Conservation (phyloP, 495 filamentous ascomycete genomes). For the Tuber brumale region DNA sequence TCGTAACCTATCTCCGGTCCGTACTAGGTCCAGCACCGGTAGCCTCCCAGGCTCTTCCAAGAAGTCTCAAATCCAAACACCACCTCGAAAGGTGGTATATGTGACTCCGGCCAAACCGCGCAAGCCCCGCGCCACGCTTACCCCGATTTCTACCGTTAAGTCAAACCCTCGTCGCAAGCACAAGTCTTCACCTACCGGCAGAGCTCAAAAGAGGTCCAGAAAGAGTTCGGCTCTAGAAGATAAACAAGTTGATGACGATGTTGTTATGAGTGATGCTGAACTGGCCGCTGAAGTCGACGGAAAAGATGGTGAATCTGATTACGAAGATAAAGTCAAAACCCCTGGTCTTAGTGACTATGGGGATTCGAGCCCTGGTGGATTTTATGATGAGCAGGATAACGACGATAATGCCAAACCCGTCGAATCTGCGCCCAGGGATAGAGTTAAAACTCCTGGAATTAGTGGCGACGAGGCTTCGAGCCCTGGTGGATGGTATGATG, state of each 20-base stretch:
- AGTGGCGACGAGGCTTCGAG: background rate
- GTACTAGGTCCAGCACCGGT: background rate
- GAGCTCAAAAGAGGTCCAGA: background rate
- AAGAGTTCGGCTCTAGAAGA: background rate
- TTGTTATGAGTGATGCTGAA: background rate
- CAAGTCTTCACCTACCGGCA: background rate
- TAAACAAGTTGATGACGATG: background rate
- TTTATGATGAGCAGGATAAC: background rate
- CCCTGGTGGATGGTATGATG: background rate
- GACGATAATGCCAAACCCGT: background rate
- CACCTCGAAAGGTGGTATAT: background rate
- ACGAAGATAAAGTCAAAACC: background rate
- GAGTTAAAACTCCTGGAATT: background rate
- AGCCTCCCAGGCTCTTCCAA: background rate
- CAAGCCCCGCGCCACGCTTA: background rate
- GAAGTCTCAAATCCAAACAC: background rate
- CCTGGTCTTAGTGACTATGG: background rate
- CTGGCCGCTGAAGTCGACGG: background rate
- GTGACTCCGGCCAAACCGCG: background rate
- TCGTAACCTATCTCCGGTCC: background rate
- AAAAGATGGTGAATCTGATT: constrained; percentile 1
- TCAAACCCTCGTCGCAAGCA: background rate
- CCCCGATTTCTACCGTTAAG: background rate
- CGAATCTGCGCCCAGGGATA: background rate
- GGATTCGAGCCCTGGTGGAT: background rate